Percentiles rank a stretch among this genome's conserved stretches.
These are phyloP conservation scores for Madurella fahalii DNA, from an alignment of 2,329 filamentous ascomycete genomes.

Conservation along the genomic window DNA sequence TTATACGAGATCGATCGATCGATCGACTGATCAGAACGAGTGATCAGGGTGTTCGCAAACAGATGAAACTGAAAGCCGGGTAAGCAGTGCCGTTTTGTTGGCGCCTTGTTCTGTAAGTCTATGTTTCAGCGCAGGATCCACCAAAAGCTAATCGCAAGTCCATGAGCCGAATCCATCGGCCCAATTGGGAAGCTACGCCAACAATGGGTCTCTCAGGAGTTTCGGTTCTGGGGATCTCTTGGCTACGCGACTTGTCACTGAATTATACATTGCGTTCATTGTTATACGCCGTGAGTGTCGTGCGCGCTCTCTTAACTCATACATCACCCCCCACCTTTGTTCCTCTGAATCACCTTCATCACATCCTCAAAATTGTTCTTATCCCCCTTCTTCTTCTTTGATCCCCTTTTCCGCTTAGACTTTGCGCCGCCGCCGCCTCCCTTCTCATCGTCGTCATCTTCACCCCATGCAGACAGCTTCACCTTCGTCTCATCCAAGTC, in stretches of 20 bases:
- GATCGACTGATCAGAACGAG: not conserved
- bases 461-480: slow-evolving; percentile 63
- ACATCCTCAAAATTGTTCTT: slow-evolving; percentile 77
- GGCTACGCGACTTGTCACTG: not conserved
- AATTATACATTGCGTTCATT: not conserved
- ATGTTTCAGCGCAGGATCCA: not conserved
- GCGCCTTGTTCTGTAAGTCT: not conserved
- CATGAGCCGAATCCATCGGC: not conserved
- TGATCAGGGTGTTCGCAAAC: too few relatives aligned
- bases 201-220: not conserved
- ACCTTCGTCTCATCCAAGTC: slow-evolving; percentile 67
- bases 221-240: not conserved
- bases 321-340: slow-evolving; percentile 36
- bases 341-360: slow-evolving; percentile 68
- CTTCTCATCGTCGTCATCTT: slow-evolving; percentile 42
- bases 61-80: too few relatives aligned
- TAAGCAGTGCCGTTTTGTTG: not conserved
- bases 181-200: not conserved
- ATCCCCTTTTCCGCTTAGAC: slow-evolving; percentile 63
- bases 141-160: not conserved
- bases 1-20: not conserved
- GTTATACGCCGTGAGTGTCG: not conserved
- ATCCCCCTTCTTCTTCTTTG: slow-evolving; percentile 74
- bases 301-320: not conserved
- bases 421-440: slow-evolving; percentile 42